A percentile compares a stretch with the other conserved stretches of the same genome.
phyloP scores from a whole-genome alignment of 352 stramenopile species.

The Globisporangium solare region DNA sequence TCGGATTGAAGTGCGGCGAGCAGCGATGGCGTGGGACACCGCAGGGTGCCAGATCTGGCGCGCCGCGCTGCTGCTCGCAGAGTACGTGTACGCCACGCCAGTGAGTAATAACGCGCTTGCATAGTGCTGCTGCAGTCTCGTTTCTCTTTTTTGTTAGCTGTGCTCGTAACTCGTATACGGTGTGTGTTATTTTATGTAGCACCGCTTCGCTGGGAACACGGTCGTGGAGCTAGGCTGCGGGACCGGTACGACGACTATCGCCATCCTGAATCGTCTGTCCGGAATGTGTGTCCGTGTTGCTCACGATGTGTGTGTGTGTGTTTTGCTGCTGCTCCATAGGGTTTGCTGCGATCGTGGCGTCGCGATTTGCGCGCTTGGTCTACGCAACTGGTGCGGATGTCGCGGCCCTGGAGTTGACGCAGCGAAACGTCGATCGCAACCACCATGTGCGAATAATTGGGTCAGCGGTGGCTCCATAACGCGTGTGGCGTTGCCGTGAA shows the following conservation, averaged over 20 bases:
- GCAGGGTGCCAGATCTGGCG: slow-evolving; percentile 48
- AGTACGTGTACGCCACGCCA: slow-evolving; percentile 33
- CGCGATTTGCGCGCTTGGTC: slow-evolving; percentile 25
- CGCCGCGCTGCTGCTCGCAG: slow-evolving; percentile 47
- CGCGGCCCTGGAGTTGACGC: slow-evolving; percentile 28
- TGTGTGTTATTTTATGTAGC: slow-evolving; percentile 9
- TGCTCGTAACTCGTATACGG: background rate
- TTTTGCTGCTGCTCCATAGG: slow-evolving; percentile 18
- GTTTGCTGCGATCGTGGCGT: slow-evolving; percentile 38
- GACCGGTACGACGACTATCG: slow-evolving; percentile 29
- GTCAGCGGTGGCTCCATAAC: background rate
- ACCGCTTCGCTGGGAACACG: slow-evolving; percentile 19
- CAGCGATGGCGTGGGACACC: slow-evolving; percentile 22
- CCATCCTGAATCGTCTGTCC: background rate
- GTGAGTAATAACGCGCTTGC: slow-evolving; percentile 8
- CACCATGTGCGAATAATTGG: slow-evolving; percentile 9
- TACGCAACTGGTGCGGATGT: slow-evolving; percentile 45
- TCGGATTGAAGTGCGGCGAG: slow-evolving; percentile 18
- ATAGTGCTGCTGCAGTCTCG: background rate
- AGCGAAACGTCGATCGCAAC: slow-evolving; percentile 34
- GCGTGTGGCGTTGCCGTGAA: background rate
- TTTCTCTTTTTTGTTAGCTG: slow-evolving; percentile 2
- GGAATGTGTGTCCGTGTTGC: background rate
- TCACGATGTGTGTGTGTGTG: no score
- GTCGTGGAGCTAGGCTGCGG: slow-evolving; percentile 55